These are phyloP conservation scores for Pilasporangium apinafurcum DNA, from an alignment of 352 stramenopile genomes.

Conservation along the genomic window DNA sequence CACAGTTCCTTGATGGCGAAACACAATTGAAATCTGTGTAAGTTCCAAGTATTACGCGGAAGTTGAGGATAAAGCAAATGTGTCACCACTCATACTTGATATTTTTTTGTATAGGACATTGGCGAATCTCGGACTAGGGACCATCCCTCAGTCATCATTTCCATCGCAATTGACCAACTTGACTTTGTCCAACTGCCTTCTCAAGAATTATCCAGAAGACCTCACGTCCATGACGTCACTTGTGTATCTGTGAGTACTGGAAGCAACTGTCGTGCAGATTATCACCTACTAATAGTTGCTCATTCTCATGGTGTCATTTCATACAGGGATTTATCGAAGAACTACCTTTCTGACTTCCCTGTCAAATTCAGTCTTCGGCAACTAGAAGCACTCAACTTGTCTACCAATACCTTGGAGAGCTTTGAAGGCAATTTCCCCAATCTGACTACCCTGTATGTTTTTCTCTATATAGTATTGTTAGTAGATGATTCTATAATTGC, in stretches of 20 bases:
- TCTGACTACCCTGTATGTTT: constrained; percentile 37
- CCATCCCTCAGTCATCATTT: constrained; percentile 40
- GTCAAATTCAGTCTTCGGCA: constrained; percentile 38
- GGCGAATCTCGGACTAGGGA: constrained; percentile 41
- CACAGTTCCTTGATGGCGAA: constrained; percentile 22
- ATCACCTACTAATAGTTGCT: neutral
- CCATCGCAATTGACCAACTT: constrained; percentile 39
- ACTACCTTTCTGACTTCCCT: constrained; percentile 40
- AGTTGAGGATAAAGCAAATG: no score
- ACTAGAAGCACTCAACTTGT: constrained; percentile 45
- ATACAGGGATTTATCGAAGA: constrained; percentile 42
- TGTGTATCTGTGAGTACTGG: constrained; percentile 33
- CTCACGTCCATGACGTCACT: constrained; percentile 42
- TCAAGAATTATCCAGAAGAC: constrained; percentile 45
- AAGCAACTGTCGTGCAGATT: neutral
- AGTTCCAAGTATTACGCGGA: no score
- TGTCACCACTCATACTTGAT: constrained; percentile 2
- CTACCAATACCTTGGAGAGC: constrained; percentile 35
- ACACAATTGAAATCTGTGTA: constrained; percentile 35
- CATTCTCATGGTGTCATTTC: neutral
- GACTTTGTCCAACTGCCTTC: constrained; percentile 50
- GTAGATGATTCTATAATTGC: neutral
- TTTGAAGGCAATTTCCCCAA: constrained; percentile 44
- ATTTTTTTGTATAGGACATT: constrained; percentile 26
- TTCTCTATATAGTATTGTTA: neutral